These are phyloP conservation scores for Backusella australiensis DNA, from an alignment of 192 early-diverging fungal species.

Conservation along the genomic window DNA sequence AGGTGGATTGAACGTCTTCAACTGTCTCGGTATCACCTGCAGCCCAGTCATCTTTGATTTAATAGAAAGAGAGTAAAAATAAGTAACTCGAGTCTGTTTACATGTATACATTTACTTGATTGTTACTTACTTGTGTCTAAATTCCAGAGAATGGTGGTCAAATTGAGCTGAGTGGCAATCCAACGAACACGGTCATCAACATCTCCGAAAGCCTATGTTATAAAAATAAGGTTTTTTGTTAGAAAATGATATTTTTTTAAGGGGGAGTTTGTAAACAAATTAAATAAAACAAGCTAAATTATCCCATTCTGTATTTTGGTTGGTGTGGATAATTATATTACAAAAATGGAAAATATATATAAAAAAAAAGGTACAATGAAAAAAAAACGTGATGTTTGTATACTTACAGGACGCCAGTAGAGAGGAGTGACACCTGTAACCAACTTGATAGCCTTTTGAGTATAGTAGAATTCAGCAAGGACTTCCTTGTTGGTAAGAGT, in stretches of 20 bases:
- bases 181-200: slow-evolving; percentile 57
- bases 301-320: neutral
- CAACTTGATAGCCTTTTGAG: slow-evolving; percentile 43
- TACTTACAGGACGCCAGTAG: slow-evolving; percentile 36
- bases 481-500: slow-evolving; percentile 45
- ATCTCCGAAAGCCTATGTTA: slow-evolving; percentile 45
- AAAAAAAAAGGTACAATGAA: neutral
- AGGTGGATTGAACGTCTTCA: slow-evolving; percentile 19
- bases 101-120: no score
- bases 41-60: slow-evolving; percentile 25
- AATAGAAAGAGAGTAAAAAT: no score
- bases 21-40: slow-evolving; percentile 15
- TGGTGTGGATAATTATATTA: neutral
- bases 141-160: slow-evolving; percentile 39
- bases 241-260: neutral
- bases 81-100: no score
- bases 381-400: neutral
- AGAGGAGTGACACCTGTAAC: slow-evolving; percentile 39
- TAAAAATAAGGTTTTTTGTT: neutral
- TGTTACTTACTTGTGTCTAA: slow-evolving; percentile 20
- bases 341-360: neutral
- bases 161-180: slow-evolving; percentile 47
- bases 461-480: slow-evolving; percentile 55
- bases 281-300: neutral
- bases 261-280: neutral